Evolutionary conservation across 2,329 filamentous ascomycete genomes (phyloP).

Genomic region (Lachnellula hyalina): DNA sequence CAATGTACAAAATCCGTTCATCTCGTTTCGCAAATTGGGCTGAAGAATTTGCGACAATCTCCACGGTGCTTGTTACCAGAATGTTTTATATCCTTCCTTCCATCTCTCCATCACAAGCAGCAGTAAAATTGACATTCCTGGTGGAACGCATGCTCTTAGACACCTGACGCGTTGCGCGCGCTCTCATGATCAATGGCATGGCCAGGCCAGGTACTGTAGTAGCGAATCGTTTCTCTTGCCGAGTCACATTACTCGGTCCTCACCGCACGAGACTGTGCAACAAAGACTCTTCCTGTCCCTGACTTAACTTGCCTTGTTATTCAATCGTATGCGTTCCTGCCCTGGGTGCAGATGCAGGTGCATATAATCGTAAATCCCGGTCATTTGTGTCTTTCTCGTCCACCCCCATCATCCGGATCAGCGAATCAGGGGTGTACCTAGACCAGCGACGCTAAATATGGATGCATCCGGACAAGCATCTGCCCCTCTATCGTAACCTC

Average conservation of each 20-base stretch:
- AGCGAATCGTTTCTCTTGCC: neutral
- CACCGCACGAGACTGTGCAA: neutral
- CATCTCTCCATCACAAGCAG: too few relatives aligned
- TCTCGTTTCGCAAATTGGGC: too few relatives aligned
- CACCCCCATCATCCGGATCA: neutral
- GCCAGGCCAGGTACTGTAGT: neutral
- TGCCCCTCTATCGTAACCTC: conserved; percentile 2
- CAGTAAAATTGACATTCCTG: too few relatives aligned
- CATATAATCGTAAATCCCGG: conserved; percentile 3
- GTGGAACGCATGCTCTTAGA: neutral
- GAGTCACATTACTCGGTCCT: neutral
- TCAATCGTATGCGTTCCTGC: neutral
- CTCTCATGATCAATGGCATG: neutral
- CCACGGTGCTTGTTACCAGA: too few relatives aligned
- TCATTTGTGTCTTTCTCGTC: neutral
- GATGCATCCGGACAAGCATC: neutral
- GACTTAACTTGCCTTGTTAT: neutral
- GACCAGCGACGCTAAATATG: too few relatives aligned
- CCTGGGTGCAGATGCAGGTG: neutral
- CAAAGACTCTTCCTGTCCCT: neutral
- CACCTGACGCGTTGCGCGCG: neutral
- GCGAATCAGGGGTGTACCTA: too few relatives aligned
- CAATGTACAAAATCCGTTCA: too few relatives aligned
- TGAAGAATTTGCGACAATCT: too few relatives aligned
- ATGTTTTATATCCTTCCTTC: too few relatives aligned